Base-by-base conservation (phyloP, 129 eudicot genomes). In the Helichrysum umbraculigerum region DNA sequence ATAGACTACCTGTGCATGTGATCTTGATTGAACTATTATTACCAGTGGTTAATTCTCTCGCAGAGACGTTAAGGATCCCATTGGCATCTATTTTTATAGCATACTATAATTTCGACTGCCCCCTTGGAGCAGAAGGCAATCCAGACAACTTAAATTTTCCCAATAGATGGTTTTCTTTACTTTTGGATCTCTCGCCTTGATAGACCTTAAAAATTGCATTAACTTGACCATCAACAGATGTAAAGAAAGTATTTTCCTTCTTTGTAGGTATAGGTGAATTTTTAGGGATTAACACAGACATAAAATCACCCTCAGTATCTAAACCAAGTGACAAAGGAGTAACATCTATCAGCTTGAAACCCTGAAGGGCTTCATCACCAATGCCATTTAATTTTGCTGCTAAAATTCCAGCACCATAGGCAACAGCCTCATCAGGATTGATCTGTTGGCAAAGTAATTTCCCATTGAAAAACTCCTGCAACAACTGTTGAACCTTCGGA, bases 391-490 rank as follows among this genome's bases (percentile, higher is more conserved):
- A 39, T 8, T 35, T 17, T 20, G 81, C 81, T 25, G 75, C 75
- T 11, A 67, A 16, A 68, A 8, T 2, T 25, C 75, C 76, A 33
- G 75, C 81, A 57, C 81, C 81, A 57, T 59, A 12, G 0, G 81
- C 81, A 68, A 77, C 75, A 57, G 81, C 81, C 62, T 77, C 81
- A 58, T 77, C 81, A 9, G 81, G 81, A 70, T 77, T 75, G 10
- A 75, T 64, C 63, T 22, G 12, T 35, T 75, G 64, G 34, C 64
- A 44, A 42, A 75, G 79, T 39, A 0, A 25, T 9, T 69, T 68
- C 30, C 81, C 75, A 17, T 77, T 68, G 16, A 77, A 77, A 4
- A 77, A 68, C 25, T 77, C 60, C 67, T 58, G 68, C 61, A 77
- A 41, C 33, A 77, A 7, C 3, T 68, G 9, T 25, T 68, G 75